Evolutionary conservation across 768 basidiomycete genomes (phyloP), one percentile per base, ranked within the genome.

Genomic region (Filobasidium floriforme): DNA sequence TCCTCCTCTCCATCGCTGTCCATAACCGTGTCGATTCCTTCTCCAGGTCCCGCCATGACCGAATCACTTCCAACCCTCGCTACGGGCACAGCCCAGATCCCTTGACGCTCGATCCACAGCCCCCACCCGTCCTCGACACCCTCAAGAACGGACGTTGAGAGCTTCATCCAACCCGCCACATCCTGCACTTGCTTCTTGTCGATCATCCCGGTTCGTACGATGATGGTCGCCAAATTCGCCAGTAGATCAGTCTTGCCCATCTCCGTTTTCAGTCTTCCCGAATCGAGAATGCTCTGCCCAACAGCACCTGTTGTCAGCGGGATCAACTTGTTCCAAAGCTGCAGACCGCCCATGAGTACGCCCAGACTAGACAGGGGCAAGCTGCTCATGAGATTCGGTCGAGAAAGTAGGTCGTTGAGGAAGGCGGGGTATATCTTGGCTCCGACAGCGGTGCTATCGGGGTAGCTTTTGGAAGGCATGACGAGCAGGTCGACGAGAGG

Each of bases 331-430:
- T 79, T 77, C 14, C 79, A 75, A 22, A 86, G 80, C 1, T 90
- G 89, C 14, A 93, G 80, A 11, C 82, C 80, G 18, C 85, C 81
- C 18, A 88, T 85, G 46, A 97, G 80, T 26, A 82, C 78, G 3
- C 85, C 85, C 41, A 94, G 82, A 24, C 85, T 82, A 0, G 73
- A 63, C 79, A 76, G 24, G 86, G 80, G 41, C 85, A 88, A 55
- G 88, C 80, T 9, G 85, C 87, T 76, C 0, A 90, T 90, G 0
- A 97, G 82, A 0, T 90, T 79, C 0, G 89, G 88, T 52, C 93
- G 81, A 1, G 87, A 83, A 65, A 94, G 81, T 63, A 93, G 84
- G 67, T 80, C 77, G 18, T 80, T 73, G 62, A 89, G 70, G 32
- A 88, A 71, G 72, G 37, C 77, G 69, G 18, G 87, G 72, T 51